Percentiles rank a stretch among this genome's conserved stretches.
Evolutionary conservation across 768 basidiomycete species (phyloP).

Genomic region (Suillus variegatus): DNA sequence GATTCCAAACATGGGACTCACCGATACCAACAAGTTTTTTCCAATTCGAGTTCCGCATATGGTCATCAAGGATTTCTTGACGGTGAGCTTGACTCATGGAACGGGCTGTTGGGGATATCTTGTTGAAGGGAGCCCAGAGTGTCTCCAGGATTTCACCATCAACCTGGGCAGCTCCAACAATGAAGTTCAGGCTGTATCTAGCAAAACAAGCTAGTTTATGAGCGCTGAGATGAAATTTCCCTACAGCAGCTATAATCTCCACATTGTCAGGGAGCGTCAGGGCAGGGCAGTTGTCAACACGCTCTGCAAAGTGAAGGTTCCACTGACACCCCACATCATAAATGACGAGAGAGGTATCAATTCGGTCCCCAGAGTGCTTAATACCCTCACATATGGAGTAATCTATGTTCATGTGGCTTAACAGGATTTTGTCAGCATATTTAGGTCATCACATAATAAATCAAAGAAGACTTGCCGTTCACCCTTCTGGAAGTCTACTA

Average conservation of each 20-base stretch:
- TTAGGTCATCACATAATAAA: background rate
- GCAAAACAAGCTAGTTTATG: slow-evolving; percentile 25
- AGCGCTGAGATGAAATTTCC: too few relatives aligned
- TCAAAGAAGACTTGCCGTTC: slow-evolving; percentile 19
- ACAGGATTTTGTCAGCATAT: background rate
- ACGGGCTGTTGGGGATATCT: slow-evolving; percentile 12
- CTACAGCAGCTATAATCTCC: too few relatives aligned
- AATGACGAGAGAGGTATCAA: slow-evolving; percentile 15
- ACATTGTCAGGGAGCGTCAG: too few relatives aligned
- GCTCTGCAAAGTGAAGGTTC: too few relatives aligned
- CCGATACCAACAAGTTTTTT: too few relatives aligned
- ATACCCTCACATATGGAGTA: slow-evolving; percentile 26
- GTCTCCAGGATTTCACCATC: slow-evolving; percentile 35
- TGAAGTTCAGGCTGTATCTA: slow-evolving; percentile 24
- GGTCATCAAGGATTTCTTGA: slow-evolving; percentile 28
- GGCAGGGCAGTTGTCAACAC: too few relatives aligned
- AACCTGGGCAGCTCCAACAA: slow-evolving; percentile 25
- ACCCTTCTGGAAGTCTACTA: slow-evolving; percentile 31
- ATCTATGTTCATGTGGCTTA: slow-evolving; percentile 31
- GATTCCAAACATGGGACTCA: too few relatives aligned
- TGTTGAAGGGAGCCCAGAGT: slow-evolving; percentile 30
- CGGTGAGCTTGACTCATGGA: slow-evolving; percentile 9
- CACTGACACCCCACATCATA: slow-evolving; percentile 36
- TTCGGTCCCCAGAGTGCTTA: background rate
- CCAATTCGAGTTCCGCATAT: slow-evolving; percentile 35